Conservation (phyloP, 2,329 filamentous ascomycete species). For the Cercospora citrullina region DNA sequence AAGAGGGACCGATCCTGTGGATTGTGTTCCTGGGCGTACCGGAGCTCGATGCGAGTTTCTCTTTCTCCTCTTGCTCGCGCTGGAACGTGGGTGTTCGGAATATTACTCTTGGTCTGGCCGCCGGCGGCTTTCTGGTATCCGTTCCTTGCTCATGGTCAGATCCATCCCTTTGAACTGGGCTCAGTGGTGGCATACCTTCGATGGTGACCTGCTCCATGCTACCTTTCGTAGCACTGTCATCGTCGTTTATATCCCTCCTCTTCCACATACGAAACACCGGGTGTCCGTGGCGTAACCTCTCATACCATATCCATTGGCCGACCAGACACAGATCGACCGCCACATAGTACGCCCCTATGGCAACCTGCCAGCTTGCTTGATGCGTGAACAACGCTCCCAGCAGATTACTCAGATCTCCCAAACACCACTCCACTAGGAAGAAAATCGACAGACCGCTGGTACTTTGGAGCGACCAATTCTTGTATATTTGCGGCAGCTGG, state of each 20-base stretch:
- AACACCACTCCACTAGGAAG: conserved; percentile 66
- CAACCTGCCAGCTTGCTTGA: conserved; percentile 66
- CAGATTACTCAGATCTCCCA: conserved; percentile 64
- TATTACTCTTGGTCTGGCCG: conserved; percentile 31
- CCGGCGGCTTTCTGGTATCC: conserved; percentile 17
- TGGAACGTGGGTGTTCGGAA: conserved; percentile 38
- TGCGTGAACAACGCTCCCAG: conserved; percentile 63
- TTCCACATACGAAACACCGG: conserved; percentile 43
- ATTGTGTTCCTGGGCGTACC: conserved; percentile 33
- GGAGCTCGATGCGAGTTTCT: conserved; percentile 29
- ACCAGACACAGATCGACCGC: conserved; percentile 64
- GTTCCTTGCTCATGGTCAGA: conserved; percentile 23
- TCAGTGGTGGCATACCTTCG: conserved; percentile 34
- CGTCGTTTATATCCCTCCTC: conserved; percentile 18
- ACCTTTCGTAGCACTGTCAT: conserved; percentile 23
- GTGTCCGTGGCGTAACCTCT: conserved; percentile 54
- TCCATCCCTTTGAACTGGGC: conserved; percentile 8
- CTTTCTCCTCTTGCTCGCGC: conserved; percentile 29
- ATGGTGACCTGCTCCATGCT: conserved; percentile 36
- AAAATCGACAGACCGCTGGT: conserved; percentile 65
- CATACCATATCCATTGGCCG: conserved; percentile 67
- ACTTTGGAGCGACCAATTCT: conserved; percentile 64
- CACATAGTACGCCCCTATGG: conserved; percentile 66
- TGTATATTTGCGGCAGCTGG: conserved; percentile 68
- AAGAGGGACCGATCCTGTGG: conserved; percentile 36